Conservation (phyloP, 1,284 basidiomycete genomes). For the Rhodotorula sp. region DNA sequence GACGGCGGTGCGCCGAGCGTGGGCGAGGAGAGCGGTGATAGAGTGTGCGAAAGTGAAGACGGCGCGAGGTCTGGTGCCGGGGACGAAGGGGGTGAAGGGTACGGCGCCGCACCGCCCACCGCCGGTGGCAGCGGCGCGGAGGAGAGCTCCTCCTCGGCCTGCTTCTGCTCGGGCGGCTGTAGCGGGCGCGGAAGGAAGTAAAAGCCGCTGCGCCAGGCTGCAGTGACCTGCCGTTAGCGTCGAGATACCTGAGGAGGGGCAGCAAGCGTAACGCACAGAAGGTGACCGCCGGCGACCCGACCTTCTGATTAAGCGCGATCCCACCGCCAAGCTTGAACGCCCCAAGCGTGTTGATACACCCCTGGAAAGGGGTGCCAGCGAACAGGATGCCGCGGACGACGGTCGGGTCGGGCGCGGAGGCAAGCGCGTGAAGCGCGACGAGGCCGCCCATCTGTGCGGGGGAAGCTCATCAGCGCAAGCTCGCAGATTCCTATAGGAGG, state of each 20-base stretch:
- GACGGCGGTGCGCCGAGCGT: not conserved
- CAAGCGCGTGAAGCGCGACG: conserved; percentile 49
- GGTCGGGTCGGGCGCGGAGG: conserved; percentile 45
- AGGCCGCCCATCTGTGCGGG: conserved; percentile 49
- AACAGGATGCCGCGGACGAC: conserved; percentile 49
- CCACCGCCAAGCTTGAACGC: conserved; percentile 50
- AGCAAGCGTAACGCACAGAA: conserved; percentile 35
- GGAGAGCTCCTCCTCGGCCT: not conserved
- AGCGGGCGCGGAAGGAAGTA: conserved; percentile 47
- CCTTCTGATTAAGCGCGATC: conserved; percentile 32
- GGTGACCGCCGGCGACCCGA: conserved; percentile 48
- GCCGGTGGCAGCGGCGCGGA: not conserved
- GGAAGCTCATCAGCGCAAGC: not conserved
- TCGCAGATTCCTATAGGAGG: not conserved
- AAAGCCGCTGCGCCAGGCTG: conserved; percentile 47
- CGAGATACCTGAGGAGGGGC: not conserved
- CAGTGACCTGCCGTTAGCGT: not conserved
- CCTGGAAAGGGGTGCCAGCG: conserved; percentile 40
- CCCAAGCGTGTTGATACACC: conserved; percentile 50
- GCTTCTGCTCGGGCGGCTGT: not conserved
- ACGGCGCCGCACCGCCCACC: not conserved
- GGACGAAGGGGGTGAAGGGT: not conserved
- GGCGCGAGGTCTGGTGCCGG: not conserved
- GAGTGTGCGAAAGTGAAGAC: not conserved
- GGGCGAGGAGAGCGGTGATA: not conserved